Evolutionary conservation across 306 rosid genomes (phyloP), one percentile per base, ranked within the genome.

Genomic region (Glycine latifolia): DNA sequence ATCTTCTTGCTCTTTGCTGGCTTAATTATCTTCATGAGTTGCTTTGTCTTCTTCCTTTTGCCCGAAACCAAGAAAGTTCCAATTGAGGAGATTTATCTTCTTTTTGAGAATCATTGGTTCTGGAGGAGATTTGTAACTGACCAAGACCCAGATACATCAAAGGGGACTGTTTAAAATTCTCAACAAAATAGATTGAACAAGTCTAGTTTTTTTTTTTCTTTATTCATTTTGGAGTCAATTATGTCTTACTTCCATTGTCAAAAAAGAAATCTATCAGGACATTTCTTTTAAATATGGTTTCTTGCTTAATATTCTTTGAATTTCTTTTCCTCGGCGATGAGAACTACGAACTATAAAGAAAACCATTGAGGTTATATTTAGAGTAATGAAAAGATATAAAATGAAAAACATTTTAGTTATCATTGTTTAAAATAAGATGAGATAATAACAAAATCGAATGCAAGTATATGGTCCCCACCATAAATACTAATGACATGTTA

Each of bases 21-120:
- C 13, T 78, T 96, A 77, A 92, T 96, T 58, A 5, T 91, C 17
- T 16, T 91, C 26, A 96, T 96, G 99, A 92, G 92, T 56, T 10
- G 44, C 88, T 96, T 96, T 76, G 79, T 96, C 56, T 79, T 75
- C 94, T 89, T 96, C 87, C 94, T 96, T 63, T 78, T 96, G 89
- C 99, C 99, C 0, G 99, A 96, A 72, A 96, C 99, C 31, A 96
- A 96, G 83, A 86, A 96, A 73, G 97, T 96, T 20, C 99, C 99
- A 1, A 93, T 96, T 2, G 99, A 96, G 73, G 99, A 94, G 86
- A 77, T 96, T 70, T 91, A 93, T 81, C 94, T 93, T 31, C 97
- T 94, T 3, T 96, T 89, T 83, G 89, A 96, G 82, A 89, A 75
- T 12, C 99, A 94, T 65, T 91, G 97, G 98, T 91, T 89, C 63